Base-by-base conservation (phyloP, 768 basidiomycete genomes). In the Leucogyrophana mollusca region DNA sequence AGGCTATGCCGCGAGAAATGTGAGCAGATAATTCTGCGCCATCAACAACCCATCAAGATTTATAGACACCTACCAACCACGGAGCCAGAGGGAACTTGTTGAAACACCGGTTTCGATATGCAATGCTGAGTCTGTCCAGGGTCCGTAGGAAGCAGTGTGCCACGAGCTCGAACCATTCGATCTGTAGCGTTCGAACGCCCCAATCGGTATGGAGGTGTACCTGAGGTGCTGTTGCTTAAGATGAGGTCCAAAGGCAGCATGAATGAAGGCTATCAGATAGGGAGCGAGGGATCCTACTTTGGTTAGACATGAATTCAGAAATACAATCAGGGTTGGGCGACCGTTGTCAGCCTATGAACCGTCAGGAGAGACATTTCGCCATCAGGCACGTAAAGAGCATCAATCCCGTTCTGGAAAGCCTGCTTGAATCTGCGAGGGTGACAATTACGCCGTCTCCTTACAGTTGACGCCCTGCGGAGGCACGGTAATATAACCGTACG, bases 401-500 rank as follows among this genome's bases (percentile, higher is more conserved):
- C 39, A 47, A 45, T 38, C 64, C 59, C 52, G 53, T 57, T 56
- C 59, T 50, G 55, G 58, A 41, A 55, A 53, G 48, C 53, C 49
- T 52, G 55, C 36, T 55, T 40, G 50, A 61, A 68, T 68, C 57
- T 68, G 46, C 48, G 42, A 27, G 52, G 59, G 49, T 45, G 50
- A 46, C 25, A 43, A 52, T 64, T 64, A 58, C 60, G 56, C 58
- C 64, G 59, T 58, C 55, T 43, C 49, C 57, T 60, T 37, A 16
- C 62, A 64, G 59, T 50, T 43, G 52, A 57, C 58, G 56, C 27
- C 20, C 13, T 23, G 37, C 30, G 38, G 48, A 49, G 39, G 34
- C 33, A 54, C 61, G 64, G 64, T 63, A 60, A 67, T 46, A 50
- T 54, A 54, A 56, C 40, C 46, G 53, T 57, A 62, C 54, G 47